Conservation (phyloP, 2,329 filamentous ascomycete genomes). For the Alternaria ventricosa region DNA sequence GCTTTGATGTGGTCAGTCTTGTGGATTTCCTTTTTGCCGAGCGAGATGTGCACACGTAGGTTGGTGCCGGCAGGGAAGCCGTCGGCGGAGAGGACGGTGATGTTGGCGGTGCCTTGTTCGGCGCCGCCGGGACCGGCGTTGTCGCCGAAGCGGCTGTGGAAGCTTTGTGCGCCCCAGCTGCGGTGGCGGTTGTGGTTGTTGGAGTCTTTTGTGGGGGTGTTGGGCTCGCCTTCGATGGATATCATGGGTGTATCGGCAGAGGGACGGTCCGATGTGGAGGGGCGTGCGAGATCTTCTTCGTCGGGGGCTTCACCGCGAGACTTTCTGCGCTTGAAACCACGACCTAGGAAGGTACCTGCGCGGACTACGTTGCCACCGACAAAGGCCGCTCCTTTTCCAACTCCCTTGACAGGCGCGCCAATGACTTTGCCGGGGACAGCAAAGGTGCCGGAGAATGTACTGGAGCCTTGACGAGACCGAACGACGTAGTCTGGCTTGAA, state of each 20-base stretch:
- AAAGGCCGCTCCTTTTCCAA: conserved; percentile 74
- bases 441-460: conserved; percentile 92
- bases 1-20: conserved; percentile 93
- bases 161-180: conserved; percentile 51
- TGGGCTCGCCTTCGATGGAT: conserved; percentile 36
- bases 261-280: conserved; percentile 52
- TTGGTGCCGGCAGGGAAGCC: conserved; percentile 80
- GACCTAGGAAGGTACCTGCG: conserved; percentile 88
- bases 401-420: conserved; percentile 92
- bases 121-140: conserved; percentile 55
- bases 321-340: conserved; percentile 79
- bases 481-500: conserved; percentile 95
- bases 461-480: conserved; percentile 84
- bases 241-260: conserved; percentile 40
- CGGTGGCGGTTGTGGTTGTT: conserved; percentile 44
- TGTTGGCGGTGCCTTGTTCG: conserved; percentile 76
- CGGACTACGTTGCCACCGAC: conserved; percentile 83
- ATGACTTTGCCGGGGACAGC: conserved; percentile 87
- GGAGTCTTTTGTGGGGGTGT: conserved; percentile 13
- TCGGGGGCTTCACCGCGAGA: conserved; percentile 54
- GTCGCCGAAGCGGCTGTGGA: conserved; percentile 41
- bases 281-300: conserved; percentile 50
- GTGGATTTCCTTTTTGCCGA: conserved; percentile 75
- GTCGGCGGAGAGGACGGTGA: conserved; percentile 78
- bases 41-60: conserved; percentile 76